These are phyloP conservation scores for Clitopilus passeckerianus DNA, from an alignment of 768 basidiomycete genomes.

Conservation along the genomic window DNA sequence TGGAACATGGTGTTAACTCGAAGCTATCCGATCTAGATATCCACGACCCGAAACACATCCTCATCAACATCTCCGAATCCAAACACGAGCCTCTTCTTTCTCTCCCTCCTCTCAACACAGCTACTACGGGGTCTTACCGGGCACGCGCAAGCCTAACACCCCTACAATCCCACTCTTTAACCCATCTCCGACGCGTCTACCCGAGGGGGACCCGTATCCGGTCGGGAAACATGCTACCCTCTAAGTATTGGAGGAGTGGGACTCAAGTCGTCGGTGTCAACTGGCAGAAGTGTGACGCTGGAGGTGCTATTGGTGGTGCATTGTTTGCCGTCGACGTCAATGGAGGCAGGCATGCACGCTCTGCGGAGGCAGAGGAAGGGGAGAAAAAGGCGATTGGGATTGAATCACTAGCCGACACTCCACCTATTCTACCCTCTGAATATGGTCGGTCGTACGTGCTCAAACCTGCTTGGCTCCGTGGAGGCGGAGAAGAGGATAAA, in stretches of 20 bases:
- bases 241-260: constrained; percentile 50
- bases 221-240: constrained; percentile 50
- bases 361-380: constrained; percentile 27
- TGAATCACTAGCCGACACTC: constrained; percentile 38
- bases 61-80: constrained; percentile 61
- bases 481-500: background rate
- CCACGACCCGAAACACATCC: constrained; percentile 38
- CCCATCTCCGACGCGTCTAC: constrained; percentile 50
- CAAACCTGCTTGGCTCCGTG: background rate
- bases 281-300: constrained; percentile 57
- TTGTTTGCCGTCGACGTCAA: constrained; percentile 35
- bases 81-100: constrained; percentile 14
- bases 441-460: background rate
- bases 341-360: constrained; percentile 37
- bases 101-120: constrained; percentile 20
- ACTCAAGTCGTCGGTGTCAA: constrained; percentile 56
- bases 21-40: constrained; percentile 24
- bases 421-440: background rate
- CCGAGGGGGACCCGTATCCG: constrained; percentile 52
- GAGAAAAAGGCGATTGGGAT: constrained; percentile 26
- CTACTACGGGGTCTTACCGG: constrained; percentile 13
- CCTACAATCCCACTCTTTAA: constrained; percentile 35
- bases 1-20: background rate
- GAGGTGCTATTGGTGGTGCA: constrained; percentile 59
- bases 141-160: constrained; percentile 7